phyloP scores from a whole-genome alignment of 495 filamentous ascomycete genomes.

The Lepraria neglecta region DNA sequence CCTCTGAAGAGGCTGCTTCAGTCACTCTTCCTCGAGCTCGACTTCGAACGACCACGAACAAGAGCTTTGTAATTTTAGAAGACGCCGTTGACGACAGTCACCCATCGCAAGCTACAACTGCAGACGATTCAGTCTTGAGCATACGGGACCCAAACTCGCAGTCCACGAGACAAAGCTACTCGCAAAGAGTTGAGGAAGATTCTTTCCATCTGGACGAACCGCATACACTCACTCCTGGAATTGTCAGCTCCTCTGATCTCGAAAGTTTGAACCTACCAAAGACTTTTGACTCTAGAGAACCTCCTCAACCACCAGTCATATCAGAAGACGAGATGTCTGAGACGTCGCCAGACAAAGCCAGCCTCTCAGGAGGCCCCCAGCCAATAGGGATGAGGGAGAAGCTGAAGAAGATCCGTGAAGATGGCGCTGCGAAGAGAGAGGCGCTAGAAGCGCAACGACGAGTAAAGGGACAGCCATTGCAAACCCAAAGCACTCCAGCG shows the following conservation, averaged over 20 bases:
- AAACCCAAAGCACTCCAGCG: background rate
- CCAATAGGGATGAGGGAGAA: slow-evolving; percentile 13
- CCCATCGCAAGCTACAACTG: slow-evolving; percentile 22
- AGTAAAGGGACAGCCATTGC: slow-evolving; percentile 11
- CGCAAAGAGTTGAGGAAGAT: background rate
- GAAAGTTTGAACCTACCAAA: background rate
- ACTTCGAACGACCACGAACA: background rate
- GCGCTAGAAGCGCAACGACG: slow-evolving; percentile 12
- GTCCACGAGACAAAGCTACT: background rate
- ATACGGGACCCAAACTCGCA: slow-evolving; percentile 19
- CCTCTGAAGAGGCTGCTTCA: background rate
- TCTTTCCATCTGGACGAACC: background rate
- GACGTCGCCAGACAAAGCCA: background rate
- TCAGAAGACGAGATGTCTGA: slow-evolving; percentile 16
- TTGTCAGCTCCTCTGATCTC: background rate
- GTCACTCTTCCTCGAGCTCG: background rate
- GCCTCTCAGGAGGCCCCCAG: slow-evolving; percentile 8
- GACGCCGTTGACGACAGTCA: slow-evolving; percentile 5
- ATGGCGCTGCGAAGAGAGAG: slow-evolving; percentile 15
- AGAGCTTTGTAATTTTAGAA: slow-evolving; percentile 8
- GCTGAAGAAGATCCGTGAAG: slow-evolving; percentile 20
- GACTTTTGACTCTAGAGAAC: slow-evolving; percentile 14
- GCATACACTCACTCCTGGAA: no score
- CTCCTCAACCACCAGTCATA: slow-evolving; percentile 13
- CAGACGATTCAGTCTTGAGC: slow-evolving; percentile 21